Evolutionary conservation across 495 filamentous ascomycete species (phyloP).

Genomic region (Aspergillus sclerotiicarbonarius): DNA sequence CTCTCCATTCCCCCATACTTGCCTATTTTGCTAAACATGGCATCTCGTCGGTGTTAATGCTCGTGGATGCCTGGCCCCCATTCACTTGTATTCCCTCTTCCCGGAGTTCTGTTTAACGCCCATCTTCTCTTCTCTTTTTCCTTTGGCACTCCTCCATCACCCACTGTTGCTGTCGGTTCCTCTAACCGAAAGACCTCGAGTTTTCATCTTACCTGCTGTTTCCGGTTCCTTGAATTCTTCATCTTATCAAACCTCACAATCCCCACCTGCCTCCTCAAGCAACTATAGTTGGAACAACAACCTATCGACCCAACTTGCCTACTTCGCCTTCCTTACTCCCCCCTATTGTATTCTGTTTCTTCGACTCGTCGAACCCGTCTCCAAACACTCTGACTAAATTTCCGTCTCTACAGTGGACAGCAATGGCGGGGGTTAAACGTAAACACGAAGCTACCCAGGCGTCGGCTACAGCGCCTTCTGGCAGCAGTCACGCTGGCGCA

Average conservation of each 20-base stretch:
- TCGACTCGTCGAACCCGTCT: not conserved
- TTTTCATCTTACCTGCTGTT: not conserved
- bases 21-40: not conserved
- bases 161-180: not conserved
- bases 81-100: not conserved
- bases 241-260: not conserved
- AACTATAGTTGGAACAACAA: not conserved
- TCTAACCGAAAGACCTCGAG: not conserved
- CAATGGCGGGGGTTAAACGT: conserved; percentile 37
- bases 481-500: conserved; percentile 6
- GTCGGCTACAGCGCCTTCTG: conserved; percentile 13
- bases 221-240: not conserved
- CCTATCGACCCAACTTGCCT: not conserved
- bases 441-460: conserved; percentile 20
- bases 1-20: not conserved
- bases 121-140: conserved; percentile 1
- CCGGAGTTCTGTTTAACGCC: not conserved
- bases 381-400: conserved; percentile 1
- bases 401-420: conserved; percentile 20
- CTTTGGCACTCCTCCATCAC: not conserved
- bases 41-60: not conserved
- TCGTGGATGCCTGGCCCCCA: not conserved
- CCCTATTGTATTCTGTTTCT: not conserved
- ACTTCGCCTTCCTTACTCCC: not conserved
- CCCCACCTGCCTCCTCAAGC: not conserved